A percentile compares a stretch with the other conserved stretches of the same genome.
Conservation (phyloP, 1,284 basidiomycete species). For the Chalciporus sp. region DNA sequence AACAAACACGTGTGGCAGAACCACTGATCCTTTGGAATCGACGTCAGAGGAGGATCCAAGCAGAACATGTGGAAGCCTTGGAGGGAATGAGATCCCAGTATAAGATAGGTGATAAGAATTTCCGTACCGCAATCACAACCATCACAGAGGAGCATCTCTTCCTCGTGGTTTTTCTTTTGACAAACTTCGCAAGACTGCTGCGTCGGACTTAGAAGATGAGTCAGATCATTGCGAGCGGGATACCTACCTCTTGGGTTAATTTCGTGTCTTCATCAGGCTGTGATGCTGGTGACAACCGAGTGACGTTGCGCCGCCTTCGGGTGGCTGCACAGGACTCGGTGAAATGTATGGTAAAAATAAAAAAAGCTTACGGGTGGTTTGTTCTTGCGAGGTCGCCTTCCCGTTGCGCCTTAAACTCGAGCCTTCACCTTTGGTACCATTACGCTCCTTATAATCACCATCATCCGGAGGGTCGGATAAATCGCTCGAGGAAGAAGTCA, state of each 20-base stretch:
- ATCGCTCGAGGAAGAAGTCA: slow-evolving; percentile 70
- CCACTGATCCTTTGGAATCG: slow-evolving; percentile 93
- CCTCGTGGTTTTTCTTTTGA: slow-evolving; percentile 82
- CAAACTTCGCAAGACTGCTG: slow-evolving; percentile 81
- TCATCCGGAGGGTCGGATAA: slow-evolving; percentile 80
- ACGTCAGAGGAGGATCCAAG: slow-evolving; percentile 84
- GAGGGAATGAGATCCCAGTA: slow-evolving; percentile 21
- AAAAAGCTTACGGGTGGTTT: slow-evolving; percentile 37
- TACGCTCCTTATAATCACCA: slow-evolving; percentile 54
- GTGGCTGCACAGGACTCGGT: slow-evolving; percentile 31
- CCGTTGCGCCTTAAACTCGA: slow-evolving; percentile 44
- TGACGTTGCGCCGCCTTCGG: slow-evolving; percentile 35
- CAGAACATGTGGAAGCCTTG: slow-evolving; percentile 96
- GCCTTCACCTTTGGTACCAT: slow-evolving; percentile 33
- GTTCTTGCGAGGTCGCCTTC: slow-evolving; percentile 48
- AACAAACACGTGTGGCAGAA: slow-evolving; percentile 94
- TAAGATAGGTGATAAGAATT: slow-evolving; percentile 11
- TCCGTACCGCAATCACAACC: slow-evolving; percentile 91
- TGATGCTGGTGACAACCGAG: slow-evolving; percentile 43
- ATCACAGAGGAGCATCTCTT: slow-evolving; percentile 94
- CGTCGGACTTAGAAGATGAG: slow-evolving; percentile 22
- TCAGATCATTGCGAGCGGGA: slow-evolving; percentile 6
- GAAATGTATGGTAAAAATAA: slow-evolving; percentile 17
- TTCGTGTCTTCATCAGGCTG: slow-evolving; percentile 46
- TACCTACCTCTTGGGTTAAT: slow-evolving; percentile 54